phyloP scores from a whole-genome alignment of 1,284 basidiomycete species.

The Naganishia cerealis region DNA sequence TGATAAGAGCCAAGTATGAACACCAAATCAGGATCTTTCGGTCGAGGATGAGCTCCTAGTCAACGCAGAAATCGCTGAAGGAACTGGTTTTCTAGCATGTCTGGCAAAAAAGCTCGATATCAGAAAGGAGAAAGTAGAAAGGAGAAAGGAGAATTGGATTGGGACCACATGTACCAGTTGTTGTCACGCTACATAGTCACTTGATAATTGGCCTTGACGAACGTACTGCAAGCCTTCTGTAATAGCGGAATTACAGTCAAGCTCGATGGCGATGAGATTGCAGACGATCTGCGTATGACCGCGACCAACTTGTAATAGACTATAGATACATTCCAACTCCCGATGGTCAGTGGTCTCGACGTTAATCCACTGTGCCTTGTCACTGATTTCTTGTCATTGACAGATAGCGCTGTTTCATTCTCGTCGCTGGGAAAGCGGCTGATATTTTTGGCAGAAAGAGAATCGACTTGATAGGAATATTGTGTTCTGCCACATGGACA shows the following conservation, averaged over 20 bases:
- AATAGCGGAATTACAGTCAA: background rate
- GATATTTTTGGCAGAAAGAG: conserved; percentile 70
- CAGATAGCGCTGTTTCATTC: conserved; percentile 66
- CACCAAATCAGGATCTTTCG: too few relatives aligned
- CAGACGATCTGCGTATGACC: background rate
- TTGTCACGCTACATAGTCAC: too few relatives aligned
- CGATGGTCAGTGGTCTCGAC: background rate
- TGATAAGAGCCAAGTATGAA: too few relatives aligned
- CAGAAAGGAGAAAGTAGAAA: too few relatives aligned
- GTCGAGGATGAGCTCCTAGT: too few relatives aligned
- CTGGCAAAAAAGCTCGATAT: too few relatives aligned
- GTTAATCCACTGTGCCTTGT: background rate
- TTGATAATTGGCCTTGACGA: background rate
- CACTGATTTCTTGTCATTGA: background rate
- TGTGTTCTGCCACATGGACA: conserved; percentile 42
- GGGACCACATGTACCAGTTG: too few relatives aligned
- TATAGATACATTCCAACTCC: conserved; percentile 3
- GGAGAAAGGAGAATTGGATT: too few relatives aligned
- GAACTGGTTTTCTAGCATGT: too few relatives aligned
- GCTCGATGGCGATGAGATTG: background rate
- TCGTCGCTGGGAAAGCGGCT: conserved; percentile 69
- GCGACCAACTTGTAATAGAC: background rate
- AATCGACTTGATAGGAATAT: conserved; percentile 62
- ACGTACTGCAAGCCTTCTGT: background rate
- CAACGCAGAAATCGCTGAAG: too few relatives aligned